Evolutionary conservation across 1,284 basidiomycete genomes (phyloP), one percentile per base, ranked within the genome.

Genomic region (Leccinum pachyderme): DNA sequence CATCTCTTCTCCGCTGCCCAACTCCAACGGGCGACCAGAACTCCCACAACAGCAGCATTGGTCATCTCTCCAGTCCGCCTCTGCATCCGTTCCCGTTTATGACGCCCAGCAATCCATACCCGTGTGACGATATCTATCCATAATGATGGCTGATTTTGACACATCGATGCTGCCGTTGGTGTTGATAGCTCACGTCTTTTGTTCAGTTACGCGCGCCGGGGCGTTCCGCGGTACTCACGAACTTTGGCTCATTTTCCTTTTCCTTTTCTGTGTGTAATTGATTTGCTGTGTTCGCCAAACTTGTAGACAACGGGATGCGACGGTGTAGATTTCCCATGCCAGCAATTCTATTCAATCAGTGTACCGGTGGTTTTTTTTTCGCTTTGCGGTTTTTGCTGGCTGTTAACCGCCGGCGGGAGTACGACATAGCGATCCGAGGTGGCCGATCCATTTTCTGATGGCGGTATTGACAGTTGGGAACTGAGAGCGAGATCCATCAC

Each of bases 41-140:
- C 37, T 18, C 18, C 1, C 55, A 32, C 54, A 41, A 6, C 39
- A 41, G 3, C 39, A 41, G 11, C 18, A 44, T 15, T 44, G 9
- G 22, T 7, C 13, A 27, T 44, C 43, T 2, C 12, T 9, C 2
- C 39, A 39, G 37, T 39, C 37, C 6, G 37, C 11, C 11, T 39
- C 39, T 22, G 11, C 39, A 4, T 41, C 18, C 22, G 5, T 22
- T 41, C 24, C 43, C 7, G 13, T 27, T 44, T 59, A 56, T 11
- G 45, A 32, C 18, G 32, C 41, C 24, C 45, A 44, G 12, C 43
- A 44, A 11, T 5, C 47, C 32, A n/a, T 37, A 7, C 13, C 13
- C 22, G 48, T 52, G 12, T 64, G 61, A 62, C 44, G 35, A 25
- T 32, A 41, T 41, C 13, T n/a, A 33, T 32, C 6, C 27, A 13